Conservation (phyloP, 2,329 filamentous ascomycete species). For the Alternaria incomplexa region DNA sequence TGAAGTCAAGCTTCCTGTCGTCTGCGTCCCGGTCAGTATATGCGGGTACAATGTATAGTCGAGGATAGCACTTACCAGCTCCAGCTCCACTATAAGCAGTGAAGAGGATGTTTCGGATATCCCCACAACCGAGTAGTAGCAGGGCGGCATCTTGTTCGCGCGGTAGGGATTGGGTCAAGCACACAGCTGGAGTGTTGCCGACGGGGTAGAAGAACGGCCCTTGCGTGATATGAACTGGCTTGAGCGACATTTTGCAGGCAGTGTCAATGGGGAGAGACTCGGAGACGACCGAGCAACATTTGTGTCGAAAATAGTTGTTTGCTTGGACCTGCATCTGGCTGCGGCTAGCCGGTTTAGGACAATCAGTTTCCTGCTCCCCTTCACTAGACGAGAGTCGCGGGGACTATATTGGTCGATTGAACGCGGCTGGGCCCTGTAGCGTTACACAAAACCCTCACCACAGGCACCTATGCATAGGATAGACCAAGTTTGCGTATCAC, state of each 20-base stretch:
- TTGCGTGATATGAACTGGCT: constrained; percentile 4
- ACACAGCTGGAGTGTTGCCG: constrained; percentile 51
- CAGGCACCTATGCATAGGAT: too few species aligned
- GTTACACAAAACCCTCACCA: too few species aligned
- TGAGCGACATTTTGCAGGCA: constrained; percentile 8
- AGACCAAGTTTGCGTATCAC: too few species aligned
- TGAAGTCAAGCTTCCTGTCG: neutral
- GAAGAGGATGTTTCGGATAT: neutral
- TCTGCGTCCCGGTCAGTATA: neutral
- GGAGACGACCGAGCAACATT: neutral
- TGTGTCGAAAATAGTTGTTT: neutral
- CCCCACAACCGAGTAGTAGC: neutral
- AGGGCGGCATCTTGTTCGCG: neutral
- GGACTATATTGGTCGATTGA: too few species aligned
- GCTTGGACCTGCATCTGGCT: neutral
- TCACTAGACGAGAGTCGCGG: neutral
- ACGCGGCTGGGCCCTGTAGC: too few species aligned
- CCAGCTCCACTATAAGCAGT: neutral
- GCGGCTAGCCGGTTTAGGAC: neutral
- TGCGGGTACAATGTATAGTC: neutral
- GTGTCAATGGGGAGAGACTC: neutral
- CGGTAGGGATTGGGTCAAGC: neutral
- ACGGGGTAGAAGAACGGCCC: constrained; percentile 48
- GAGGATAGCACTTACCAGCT: neutral
- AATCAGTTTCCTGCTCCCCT: neutral